Conservation (phyloP, 805 yeast species). For the Candida easanensis region DNA sequence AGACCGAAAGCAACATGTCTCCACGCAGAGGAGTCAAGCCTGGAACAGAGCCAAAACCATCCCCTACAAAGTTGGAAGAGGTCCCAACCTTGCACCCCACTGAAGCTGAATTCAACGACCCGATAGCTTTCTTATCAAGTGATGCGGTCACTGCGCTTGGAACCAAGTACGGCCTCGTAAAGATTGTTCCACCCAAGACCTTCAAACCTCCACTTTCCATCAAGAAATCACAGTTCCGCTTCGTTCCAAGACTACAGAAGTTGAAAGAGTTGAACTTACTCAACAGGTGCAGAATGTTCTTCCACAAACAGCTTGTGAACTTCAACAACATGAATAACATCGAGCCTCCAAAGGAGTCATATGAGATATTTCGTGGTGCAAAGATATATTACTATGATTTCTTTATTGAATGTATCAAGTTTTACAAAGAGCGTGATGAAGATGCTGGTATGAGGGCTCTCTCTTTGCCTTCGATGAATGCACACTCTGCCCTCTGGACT, state of each 20-base stretch:
- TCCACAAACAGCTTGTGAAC: constrained; percentile 58
- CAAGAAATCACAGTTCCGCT: constrained; percentile 49
- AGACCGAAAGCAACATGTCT: background rate
- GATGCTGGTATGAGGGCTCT: constrained; percentile 13
- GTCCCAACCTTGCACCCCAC: constrained; percentile 59
- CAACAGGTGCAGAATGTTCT: constrained; percentile 61
- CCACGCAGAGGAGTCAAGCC: background rate
- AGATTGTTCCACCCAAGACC: constrained; percentile 58
- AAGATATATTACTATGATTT: constrained; percentile 37
- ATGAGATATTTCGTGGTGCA: constrained; percentile 8
- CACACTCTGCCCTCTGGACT: constrained; percentile 29
- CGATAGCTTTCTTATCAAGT: constrained; percentile 61
- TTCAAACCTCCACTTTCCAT: constrained; percentile 55
- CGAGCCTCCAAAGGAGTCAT: constrained; percentile 11
- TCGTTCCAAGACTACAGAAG: constrained; percentile 68
- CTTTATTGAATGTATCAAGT: constrained; percentile 33
- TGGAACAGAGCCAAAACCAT: background rate
- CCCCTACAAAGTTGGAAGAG: constrained; percentile 10
- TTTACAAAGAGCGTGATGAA: constrained; percentile 10
- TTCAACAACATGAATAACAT: constrained; percentile 44
- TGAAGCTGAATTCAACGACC: constrained; percentile 55
- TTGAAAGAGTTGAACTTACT: constrained; percentile 60
- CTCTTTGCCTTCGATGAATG: constrained; percentile 11
- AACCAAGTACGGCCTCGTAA: constrained; percentile 66
- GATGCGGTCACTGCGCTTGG: constrained; percentile 46